These are phyloP conservation scores for Termitomyces sp. DNA, from an alignment of 768 basidiomycete species.

Conservation along the genomic window DNA sequence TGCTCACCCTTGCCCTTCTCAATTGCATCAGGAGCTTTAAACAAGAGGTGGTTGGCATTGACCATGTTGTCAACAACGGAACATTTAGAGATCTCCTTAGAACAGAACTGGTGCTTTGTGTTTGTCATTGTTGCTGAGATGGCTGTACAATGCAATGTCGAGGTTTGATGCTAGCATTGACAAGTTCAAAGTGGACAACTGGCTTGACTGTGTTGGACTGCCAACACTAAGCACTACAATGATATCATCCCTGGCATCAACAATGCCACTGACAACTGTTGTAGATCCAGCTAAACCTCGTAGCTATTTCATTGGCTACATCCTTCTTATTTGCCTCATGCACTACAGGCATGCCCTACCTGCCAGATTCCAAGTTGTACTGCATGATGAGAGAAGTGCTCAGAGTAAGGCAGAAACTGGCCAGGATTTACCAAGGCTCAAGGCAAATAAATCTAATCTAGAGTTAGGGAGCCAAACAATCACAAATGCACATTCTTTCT, in stretches of 20 bases:
- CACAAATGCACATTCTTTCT: too few species aligned
- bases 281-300: too few species aligned
- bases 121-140: constrained; percentile 98
- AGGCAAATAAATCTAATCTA: too few species aligned
- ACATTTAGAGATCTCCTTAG: constrained; percentile 98
- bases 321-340: too few species aligned
- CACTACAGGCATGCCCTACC: too few species aligned
- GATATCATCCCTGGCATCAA: constrained; percentile 54
- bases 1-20: constrained; percentile 79
- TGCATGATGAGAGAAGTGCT: too few species aligned
- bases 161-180: constrained; percentile 98
- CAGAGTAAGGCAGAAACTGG: too few species aligned
- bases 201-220: constrained; percentile 97
- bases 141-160: constrained; percentile 97
- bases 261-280: constrained; percentile 77
- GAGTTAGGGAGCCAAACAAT: too few species aligned
- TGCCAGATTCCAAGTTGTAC: too few species aligned
- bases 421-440: too few species aligned
- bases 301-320: too few species aligned
- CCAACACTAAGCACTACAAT: constrained; percentile 83
- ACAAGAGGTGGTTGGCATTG: constrained; percentile 81
- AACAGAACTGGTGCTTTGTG: constrained; percentile 93
- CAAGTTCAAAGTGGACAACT: constrained; percentile 92
- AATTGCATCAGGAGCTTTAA: constrained; percentile 73
- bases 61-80: constrained; percentile 99